Percentiles rank a stretch among this genome's conserved stretches.
These are phyloP conservation scores for Claviceps quebecensis DNA, from an alignment of 2,329 filamentous ascomycete species.

Conservation along the genomic window DNA sequence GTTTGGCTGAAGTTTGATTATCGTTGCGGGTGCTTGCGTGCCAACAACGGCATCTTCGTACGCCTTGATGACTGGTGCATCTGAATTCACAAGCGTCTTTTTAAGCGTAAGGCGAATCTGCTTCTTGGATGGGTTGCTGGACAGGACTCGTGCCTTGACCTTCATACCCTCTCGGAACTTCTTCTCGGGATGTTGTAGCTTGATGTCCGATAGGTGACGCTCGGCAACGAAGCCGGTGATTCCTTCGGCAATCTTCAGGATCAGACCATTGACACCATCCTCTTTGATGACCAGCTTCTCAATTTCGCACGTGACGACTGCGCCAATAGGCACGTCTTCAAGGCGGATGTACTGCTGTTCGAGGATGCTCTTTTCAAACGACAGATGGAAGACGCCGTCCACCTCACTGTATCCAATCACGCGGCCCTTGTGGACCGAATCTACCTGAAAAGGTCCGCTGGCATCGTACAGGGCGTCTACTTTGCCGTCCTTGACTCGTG, in stretches of 20 bases:
- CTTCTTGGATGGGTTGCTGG: conserved; percentile 58
- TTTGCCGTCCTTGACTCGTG: conserved; percentile 77
- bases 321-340: conserved; percentile 74
- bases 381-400: conserved; percentile 75
- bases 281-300: conserved; percentile 71
- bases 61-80: conserved; percentile 61
- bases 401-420: conserved; percentile 77
- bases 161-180: conserved; percentile 82
- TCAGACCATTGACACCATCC: conserved; percentile 64
- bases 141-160: conserved; percentile 76
- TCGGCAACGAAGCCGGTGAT: conserved; percentile 82
- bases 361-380: conserved; percentile 67
- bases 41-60: conserved; percentile 63
- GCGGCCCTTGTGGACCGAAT: conserved; percentile 65
- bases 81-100: conserved; percentile 86
- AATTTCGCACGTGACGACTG: conserved; percentile 66
- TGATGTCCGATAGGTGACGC: conserved; percentile 76
- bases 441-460: conserved; percentile 64
- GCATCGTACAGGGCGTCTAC: conserved; percentile 68
- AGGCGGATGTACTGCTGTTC: conserved; percentile 84
- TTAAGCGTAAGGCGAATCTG: conserved; percentile 82
- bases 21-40: conserved; percentile 70
- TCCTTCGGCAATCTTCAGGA: conserved; percentile 73
- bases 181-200: conserved; percentile 83
- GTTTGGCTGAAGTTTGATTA: conserved; percentile 62